Base-by-base conservation (phyloP, 768 basidiomycete species). In the Pluteus cervinus region DNA sequence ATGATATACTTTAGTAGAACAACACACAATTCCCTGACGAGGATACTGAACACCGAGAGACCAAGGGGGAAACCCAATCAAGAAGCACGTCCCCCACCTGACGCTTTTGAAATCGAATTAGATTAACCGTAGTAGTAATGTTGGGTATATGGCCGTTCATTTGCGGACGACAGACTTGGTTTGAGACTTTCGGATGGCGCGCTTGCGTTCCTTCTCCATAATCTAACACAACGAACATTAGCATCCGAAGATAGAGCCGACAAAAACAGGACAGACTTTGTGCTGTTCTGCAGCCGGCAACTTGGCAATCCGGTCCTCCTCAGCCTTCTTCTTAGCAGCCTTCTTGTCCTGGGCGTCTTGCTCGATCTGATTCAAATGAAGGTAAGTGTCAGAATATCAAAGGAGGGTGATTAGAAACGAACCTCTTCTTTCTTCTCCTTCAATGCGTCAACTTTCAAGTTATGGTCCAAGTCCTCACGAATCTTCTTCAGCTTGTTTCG, bases 261-360 rank as follows among this genome's bases (percentile, higher is more conserved):
- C 23, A 40, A 15, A 20, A 39, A 32, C 12, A 41, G 14, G 8
- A 44, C 53, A 33, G 36, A 80, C 85, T 77, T 90, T 91, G 66
- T 81, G 78, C 65, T 90, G 88, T 48, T 90, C 86, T 14, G 78
- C 71, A 21, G 86, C 70, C 50, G 81, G 83, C 39, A 91, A 71
- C 51, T 76, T 79, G 23, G 82, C 66, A 28, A 88, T 56, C 46
- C 75, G 69, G 42, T 86, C 88, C 46, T 88, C 73, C 55, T 86
- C 84, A 2, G 75, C 77, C 54, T 69, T 76, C 44, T 76, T 76
- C 60, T 86, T 88, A 23, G 78, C 82, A 5, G 76, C 74, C 38
- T 76, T 75, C 58, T 79, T 85, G 38, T 76, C 77, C 44, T 86
- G 83, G 37, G 67, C 73, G 9, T 68, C 71, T 63, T 81, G 61